Percentiles rank a stretch among this genome's conserved stretches.
Conservation (phyloP, 192 early-diverging fungal species). For the Entomortierella chlamydospora region DNA sequence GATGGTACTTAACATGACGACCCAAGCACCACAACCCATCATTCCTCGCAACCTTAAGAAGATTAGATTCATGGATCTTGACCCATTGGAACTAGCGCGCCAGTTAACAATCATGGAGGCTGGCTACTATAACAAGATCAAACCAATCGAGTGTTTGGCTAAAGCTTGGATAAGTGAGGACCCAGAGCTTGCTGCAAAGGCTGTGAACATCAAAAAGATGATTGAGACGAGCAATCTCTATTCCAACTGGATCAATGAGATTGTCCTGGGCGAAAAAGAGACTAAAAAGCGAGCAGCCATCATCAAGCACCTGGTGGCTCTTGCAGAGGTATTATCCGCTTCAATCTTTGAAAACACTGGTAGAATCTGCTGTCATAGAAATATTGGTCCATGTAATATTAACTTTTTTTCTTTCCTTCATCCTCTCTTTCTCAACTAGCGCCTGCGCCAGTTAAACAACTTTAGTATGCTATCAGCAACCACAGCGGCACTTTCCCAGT, state of each 20-base stretch:
- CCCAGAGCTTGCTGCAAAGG: conserved; percentile 68
- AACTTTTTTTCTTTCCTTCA: background rate
- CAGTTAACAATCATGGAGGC: conserved; percentile 96
- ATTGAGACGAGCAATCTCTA: conserved; percentile 87
- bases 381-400: background rate
- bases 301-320: conserved; percentile 88
- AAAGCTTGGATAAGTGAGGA: conserved; percentile 85
- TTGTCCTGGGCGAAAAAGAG: conserved; percentile 85
- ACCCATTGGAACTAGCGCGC: conserved; percentile 92
- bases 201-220: conserved; percentile 89
- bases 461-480: conserved; percentile 94
- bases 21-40: conserved; percentile 80
- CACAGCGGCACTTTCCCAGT: conserved; percentile 88
- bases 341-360: background rate
- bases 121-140: conserved; percentile 84
- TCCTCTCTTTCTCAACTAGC: conserved; percentile 37
- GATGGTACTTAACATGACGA: conserved; percentile 71
- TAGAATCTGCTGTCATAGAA: background rate
- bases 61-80: conserved; percentile 88
- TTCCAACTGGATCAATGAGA: conserved; percentile 82
- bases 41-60: conserved; percentile 83
- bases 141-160: conserved; percentile 87
- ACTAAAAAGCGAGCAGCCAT: conserved; percentile 78
- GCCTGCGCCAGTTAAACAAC: conserved; percentile 90
- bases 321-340: conserved; percentile 74